These are phyloP conservation scores for Tylopilus felleus DNA, from an alignment of 768 basidiomycete genomes.

Conservation along the genomic window DNA sequence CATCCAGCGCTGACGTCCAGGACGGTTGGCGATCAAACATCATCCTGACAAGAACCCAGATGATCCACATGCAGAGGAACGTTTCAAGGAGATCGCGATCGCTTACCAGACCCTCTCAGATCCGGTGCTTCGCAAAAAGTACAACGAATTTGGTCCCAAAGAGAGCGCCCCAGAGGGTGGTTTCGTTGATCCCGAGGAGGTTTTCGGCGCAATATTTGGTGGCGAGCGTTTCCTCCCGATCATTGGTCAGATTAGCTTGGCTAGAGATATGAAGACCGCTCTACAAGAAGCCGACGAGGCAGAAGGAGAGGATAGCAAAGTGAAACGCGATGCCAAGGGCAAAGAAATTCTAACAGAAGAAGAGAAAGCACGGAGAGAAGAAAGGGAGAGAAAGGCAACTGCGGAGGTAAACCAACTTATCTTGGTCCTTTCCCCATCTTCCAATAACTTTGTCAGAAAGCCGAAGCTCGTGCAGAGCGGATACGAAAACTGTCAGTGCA, in stretches of 20 bases:
- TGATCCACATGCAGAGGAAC: slow-evolving; percentile 80
- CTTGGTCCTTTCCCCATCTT: slow-evolving; percentile 1
- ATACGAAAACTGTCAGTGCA: slow-evolving; percentile 55
- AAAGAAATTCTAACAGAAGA: slow-evolving; percentile 58
- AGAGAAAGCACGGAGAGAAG: slow-evolving; percentile 70
- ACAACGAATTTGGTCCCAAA: slow-evolving; percentile 88
- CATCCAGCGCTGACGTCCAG: slow-evolving; percentile 32
- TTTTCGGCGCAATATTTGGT: slow-evolving; percentile 83
- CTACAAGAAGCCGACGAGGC: slow-evolving; percentile 82
- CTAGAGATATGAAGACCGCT: slow-evolving; percentile 89
- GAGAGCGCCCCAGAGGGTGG: slow-evolving; percentile 81
- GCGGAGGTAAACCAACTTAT: slow-evolving; percentile 54
- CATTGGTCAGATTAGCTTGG: slow-evolving; percentile 85
- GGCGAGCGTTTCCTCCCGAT: slow-evolving; percentile 84
- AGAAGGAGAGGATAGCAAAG: slow-evolving; percentile 44
- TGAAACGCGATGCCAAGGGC: slow-evolving; percentile 51
- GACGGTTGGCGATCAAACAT: slow-evolving; percentile 83
- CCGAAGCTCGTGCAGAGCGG: slow-evolving; percentile 72
- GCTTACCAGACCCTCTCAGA: slow-evolving; percentile 88
- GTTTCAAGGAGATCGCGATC: slow-evolving; percentile 89
- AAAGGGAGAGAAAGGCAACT: slow-evolving; percentile 60
- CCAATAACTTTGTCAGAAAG: slow-evolving; percentile 51
- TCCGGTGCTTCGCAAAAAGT: slow-evolving; percentile 69
- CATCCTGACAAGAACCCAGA: slow-evolving; percentile 92
- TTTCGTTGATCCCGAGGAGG: slow-evolving; percentile 82